These are phyloP conservation scores for Chaetoceros muelleri DNA, from an alignment of 108 stramenopile genomes.

Conservation along the genomic window DNA sequence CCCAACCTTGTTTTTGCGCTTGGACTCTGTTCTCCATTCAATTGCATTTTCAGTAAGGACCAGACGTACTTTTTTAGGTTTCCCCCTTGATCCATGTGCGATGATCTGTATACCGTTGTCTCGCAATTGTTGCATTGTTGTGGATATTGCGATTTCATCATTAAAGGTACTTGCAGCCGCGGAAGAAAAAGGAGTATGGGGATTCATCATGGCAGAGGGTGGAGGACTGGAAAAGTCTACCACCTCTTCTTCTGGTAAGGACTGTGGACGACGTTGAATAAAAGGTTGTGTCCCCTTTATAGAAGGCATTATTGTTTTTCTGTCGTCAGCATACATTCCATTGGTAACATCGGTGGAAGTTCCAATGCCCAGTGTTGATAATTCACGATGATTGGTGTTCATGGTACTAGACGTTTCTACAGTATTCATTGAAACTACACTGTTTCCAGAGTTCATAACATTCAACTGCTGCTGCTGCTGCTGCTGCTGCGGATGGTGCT, in stretches of 20 bases:
- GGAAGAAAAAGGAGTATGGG: slow-evolving; percentile 1
- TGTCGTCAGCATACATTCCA: too few species aligned
- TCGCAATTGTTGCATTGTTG: slow-evolving; percentile 79
- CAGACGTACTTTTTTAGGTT: slow-evolving; percentile 76
- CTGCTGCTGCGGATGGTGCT: too few species aligned
- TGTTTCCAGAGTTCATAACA: background rate
- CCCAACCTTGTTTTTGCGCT: slow-evolving; percentile 70
- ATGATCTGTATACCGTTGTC: slow-evolving; percentile 72
- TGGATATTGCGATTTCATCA: slow-evolving; percentile 68
- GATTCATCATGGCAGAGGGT: background rate
- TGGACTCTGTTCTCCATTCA: slow-evolving; percentile 77
- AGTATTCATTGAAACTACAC: background rate
- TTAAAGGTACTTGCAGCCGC: slow-evolving; percentile 10
- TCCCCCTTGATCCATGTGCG: slow-evolving; percentile 71
- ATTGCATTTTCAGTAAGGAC: slow-evolving; percentile 67
- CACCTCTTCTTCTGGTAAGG: slow-evolving; percentile 1
- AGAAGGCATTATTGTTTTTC: too few species aligned
- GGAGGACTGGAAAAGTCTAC: background rate
- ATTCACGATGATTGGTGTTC: background rate
- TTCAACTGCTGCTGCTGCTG: slow-evolving; percentile 1
- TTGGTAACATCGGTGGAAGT: background rate
- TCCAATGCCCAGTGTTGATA: background rate
- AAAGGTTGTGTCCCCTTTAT: too few species aligned
- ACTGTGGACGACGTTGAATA: background rate
- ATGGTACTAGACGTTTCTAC: background rate